Conservation (phyloP, 1,284 basidiomycete species). For the Lentinula novae-zelandiae region DNA sequence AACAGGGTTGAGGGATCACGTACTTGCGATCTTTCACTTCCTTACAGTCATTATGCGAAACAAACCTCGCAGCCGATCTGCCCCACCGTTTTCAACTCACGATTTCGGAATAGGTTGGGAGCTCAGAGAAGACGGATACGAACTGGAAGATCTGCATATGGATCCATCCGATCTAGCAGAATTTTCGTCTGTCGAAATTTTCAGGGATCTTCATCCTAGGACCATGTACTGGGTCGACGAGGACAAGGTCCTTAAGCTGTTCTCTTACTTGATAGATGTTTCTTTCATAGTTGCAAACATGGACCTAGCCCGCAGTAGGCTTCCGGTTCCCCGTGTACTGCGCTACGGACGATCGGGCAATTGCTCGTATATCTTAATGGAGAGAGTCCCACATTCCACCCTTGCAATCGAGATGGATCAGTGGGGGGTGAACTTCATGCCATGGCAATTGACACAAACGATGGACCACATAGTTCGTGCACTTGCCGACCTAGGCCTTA, state of each 20-base stretch:
- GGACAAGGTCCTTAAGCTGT: constrained; percentile 7
- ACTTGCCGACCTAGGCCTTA: neutral
- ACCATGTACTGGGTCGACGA: constrained; percentile 1
- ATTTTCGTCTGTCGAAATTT: constrained; percentile 3
- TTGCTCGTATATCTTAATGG: constrained; percentile 1
- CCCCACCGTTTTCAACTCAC: neutral
- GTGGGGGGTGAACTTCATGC: neutral
- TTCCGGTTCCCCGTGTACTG: neutral
- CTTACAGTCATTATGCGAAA: no score
- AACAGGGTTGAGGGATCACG: no score
- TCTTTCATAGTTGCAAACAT: constrained; percentile 7
- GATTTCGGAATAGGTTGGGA: neutral
- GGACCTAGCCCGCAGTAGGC: constrained; percentile 2
- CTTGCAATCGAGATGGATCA: neutral
- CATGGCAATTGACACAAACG: neutral
- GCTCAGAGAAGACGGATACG: neutral
- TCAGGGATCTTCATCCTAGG: neutral
- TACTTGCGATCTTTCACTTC: no score
- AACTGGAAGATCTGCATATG: neutral
- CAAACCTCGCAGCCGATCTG: neutral
- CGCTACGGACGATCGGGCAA: constrained; percentile 7
- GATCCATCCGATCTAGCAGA: constrained; percentile 2
- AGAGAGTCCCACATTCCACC: neutral
- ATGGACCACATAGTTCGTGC: constrained; percentile 4
- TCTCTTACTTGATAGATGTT: constrained; percentile 9